Evolutionary conservation across 345 rosid species (phyloP), one percentile per base, ranked within the genome.

Genomic region (Populus alba): DNA sequence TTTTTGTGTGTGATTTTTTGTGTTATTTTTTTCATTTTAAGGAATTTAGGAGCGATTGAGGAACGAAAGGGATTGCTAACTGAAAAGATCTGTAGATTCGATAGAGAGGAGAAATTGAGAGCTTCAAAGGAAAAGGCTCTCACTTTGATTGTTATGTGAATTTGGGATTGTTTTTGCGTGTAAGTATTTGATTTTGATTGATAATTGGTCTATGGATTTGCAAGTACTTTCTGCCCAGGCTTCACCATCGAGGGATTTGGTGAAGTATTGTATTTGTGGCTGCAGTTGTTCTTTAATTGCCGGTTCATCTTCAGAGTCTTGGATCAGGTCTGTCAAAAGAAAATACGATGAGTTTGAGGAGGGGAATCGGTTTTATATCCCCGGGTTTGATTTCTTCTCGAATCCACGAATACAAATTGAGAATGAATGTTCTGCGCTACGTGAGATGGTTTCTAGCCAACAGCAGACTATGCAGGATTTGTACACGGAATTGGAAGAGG

Each of bases 401-500:
- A 92, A 90, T 73, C 92, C 96, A 3, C 88, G 90, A 71, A 92
- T 97, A 3, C 88, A 89, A 67, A 87, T 89, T 63, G 98, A 97
- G 86, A 94, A 91, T 75, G 99, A 97, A 82, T 88, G 90, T 63
- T 77, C 74, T 63, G 91, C 89, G 5, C 79, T 97, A 53, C 95
- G 98, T 7, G 98, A 94, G 78, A 91, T 88, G 67, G 90, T 97
- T 70, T 75, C 83, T 65, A 90, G 82, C 81, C 99, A 97, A 70
- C 98, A 94, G 80, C 80, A 86, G 67, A 71, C 92, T 5, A 88
- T 97, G 78, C 91, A 91, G 73, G 94, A 92, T 70, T 73, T 94
- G 80, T 84, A 84, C 55, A 66, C 76, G 0, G 99, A 97, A 76
- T 84, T 97, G 83, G 99, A 97, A 51, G 95, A 97, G 79, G 99